Evolutionary conservation across 345 rosid species (phyloP), one percentile per base, ranked within the genome.

Genomic region (Combretum micranthum): DNA sequence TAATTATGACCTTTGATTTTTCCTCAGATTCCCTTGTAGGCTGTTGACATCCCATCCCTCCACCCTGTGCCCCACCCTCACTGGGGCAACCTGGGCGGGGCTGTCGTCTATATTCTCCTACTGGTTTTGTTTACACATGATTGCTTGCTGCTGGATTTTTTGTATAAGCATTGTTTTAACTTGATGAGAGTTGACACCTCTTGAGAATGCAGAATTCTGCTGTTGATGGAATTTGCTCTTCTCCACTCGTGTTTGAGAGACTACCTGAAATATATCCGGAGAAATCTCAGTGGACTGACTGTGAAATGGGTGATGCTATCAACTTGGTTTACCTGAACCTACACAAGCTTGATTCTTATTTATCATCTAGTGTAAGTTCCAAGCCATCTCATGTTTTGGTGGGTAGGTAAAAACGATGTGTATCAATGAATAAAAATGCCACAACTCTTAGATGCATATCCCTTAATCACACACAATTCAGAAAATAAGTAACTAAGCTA

Each of bases 251-350:
- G 19, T 83, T 92, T 72, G 81, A 83, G 74, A 75, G 70, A 55
- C 73, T 86, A 17, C 87, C 88, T 56, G 86, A 76, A 61, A 66
- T 80, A 66, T 76, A 70, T 66, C 80, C 60, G 68, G 88, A 81
- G 62, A 83, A 80, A 26, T 83, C 90, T 50, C 78, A 86, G 74
- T 80, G 89, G 89, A 83, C 84, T 21, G 86, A 77, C 54, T 78
- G 83, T 78, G 90, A 81, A 75, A 81, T 83, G 51, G 78, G 57
- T 43, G 89, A 86, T 76, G 79, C 85, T 57, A 71, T 83, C 72
- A 81, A 83, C 66, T 49, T 77, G 72, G 70, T 84, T 50, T 79
- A 77, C 65, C 75, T 62, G 61, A 92, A 92, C 72, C 75, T 92
- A 53, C 77, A 73, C 22, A 85, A 77, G 67, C 78, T 92, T 20